These are phyloP conservation scores for Diaporthe eres DNA, from an alignment of 2,329 filamentous ascomycete genomes.

Conservation along the genomic window DNA sequence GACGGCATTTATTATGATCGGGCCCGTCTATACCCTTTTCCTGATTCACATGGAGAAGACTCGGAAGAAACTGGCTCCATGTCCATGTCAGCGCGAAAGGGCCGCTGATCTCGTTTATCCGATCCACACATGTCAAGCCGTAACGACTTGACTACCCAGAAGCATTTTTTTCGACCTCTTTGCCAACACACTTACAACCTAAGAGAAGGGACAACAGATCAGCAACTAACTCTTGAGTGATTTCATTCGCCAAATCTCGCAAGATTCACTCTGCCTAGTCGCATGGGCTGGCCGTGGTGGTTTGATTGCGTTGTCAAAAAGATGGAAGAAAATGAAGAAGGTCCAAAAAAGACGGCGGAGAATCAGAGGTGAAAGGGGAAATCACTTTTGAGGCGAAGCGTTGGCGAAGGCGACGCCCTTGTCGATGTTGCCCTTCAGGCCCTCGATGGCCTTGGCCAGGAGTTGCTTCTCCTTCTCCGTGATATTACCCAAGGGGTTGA, in stretches of 20 bases:
- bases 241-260: constrained; percentile 37
- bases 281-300: constrained; percentile 33
- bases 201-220: constrained; percentile 39
- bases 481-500: constrained; percentile 82
- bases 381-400: constrained; percentile 91
- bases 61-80: constrained; percentile 4
- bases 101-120: constrained; percentile 32
- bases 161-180: constrained; percentile 12
- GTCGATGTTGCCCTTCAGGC: constrained; percentile 91
- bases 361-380: constrained; percentile 51
- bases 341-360: constrained; percentile 42
- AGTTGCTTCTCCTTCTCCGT: constrained; percentile 92
- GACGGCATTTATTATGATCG: constrained; percentile 36
- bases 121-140: constrained; percentile 28
- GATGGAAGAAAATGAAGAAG: constrained; percentile 44
- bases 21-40: constrained; percentile 40
- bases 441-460: constrained; percentile 80
- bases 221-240: constrained; percentile 36
- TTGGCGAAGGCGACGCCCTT: constrained; percentile 94
- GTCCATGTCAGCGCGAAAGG: constrained; percentile 23
- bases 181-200: constrained; percentile 40
- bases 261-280: constrained; percentile 34
- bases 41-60: constrained; percentile 21
- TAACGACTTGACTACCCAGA: constrained; percentile 15
- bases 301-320: constrained; percentile 30